Percentiles rank a stretch among this genome's conserved stretches.
phyloP scores from a whole-genome alignment of 2,329 filamentous ascomycete species.

The Ophiocordyceps polyrhachis-furcata region DNA sequence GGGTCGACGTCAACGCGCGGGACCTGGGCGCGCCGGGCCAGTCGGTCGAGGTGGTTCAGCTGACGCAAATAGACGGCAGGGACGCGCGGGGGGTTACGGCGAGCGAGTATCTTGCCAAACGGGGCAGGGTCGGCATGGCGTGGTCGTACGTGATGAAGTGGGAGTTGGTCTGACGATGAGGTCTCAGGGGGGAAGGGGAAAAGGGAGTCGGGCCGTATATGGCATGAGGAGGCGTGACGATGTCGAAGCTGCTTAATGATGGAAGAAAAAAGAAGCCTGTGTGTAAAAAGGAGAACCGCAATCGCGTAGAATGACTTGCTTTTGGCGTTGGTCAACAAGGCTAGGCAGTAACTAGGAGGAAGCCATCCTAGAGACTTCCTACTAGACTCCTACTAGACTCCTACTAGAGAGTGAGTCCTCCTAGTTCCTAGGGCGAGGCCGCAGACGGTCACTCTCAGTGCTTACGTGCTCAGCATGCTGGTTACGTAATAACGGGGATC shows the following conservation, averaged over 20 bases:
- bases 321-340: too few relatives aligned
- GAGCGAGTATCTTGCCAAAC: slow-evolving; percentile 24
- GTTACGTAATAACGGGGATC: too few relatives aligned
- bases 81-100: slow-evolving; percentile 30
- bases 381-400: too few relatives aligned
- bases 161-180: slow-evolving; percentile 23
- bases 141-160: slow-evolving; percentile 27
- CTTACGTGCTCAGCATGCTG: too few relatives aligned
- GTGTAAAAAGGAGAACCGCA: too few relatives aligned
- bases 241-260: background rate
- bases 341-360: too few relatives aligned
- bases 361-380: too few relatives aligned
- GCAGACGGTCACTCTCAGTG: too few relatives aligned
- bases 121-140: slow-evolving; percentile 24
- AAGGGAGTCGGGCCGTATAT: background rate
- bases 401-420: too few relatives aligned
- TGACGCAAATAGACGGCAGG: slow-evolving; percentile 29
- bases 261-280: background rate
- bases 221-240: too few relatives aligned
- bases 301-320: too few relatives aligned
- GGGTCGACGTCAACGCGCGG: slow-evolving; percentile 50
- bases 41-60: slow-evolving; percentile 42
- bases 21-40: slow-evolving; percentile 53
- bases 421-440: too few relatives aligned
- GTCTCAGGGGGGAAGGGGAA: background rate